Base-by-base conservation (phyloP, 345 rosid species). In the Murraya paniculata region DNA sequence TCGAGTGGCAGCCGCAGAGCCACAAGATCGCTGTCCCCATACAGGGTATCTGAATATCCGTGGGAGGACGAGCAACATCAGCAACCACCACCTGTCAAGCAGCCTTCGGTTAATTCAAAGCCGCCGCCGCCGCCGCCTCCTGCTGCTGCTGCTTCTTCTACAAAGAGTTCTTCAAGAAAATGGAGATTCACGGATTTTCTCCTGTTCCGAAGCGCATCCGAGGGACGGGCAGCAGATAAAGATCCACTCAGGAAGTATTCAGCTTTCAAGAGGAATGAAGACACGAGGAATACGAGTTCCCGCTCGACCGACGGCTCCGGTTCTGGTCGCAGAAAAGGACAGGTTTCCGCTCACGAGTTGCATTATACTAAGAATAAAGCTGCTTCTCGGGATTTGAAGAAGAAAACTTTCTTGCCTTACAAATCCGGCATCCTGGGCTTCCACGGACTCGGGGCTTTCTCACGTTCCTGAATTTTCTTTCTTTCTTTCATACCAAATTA, bases 391-490 rank as follows among this genome's bases (percentile, higher is more conserved):
- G 87, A 88, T 74, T 33, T 92, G 89, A 95, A 88, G 93, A 95
- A 91, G 89, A 93, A 73, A 80, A 93, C 97, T 64, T 93, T 87
- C 88, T 84, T 95, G 90, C 99, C 99, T 6, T 95, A 93, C 86
- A 93, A 86, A 83, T 94, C 86, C 64, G 97, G 96, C 33, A 83
- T 90, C 77, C 62, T 92, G 69, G 99, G 98, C 30, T 38, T 81
- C 35, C 80, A 76, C n/a, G 82, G 82, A 7, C 75, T 81, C 55
- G 81, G 84, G 14, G n/a, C 75, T 35, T 64, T 77, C 62, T 31
- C 72, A 28, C 82, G 81, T 39, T 78, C 45, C 74, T 27, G 68
- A 70, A 67, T 11, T 41, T 41, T 33, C 36, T 4, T 33, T 39
- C 50, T 13, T 45, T 45, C 18, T 45, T 58, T 53, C 2, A 24